Evolutionary conservation across 768 basidiomycete genomes (phyloP), one percentile per base, ranked within the genome.

Genomic region (Lactifluus piperatus): DNA sequence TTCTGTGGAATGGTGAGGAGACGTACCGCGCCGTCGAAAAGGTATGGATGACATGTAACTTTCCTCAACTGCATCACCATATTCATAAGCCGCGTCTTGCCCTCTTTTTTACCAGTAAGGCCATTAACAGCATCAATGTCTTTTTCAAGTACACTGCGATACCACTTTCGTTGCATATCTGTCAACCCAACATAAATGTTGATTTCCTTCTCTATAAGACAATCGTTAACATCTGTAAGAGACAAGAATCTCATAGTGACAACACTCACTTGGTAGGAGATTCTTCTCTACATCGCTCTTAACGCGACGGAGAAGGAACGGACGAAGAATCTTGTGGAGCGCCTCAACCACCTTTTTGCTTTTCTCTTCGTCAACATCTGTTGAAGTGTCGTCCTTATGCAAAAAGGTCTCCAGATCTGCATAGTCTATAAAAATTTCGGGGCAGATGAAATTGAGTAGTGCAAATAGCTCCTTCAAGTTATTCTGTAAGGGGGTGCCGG

Each of bases 41-140:
- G 80, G 69, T 94, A 94, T 0, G 92, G 92, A 68, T 93, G 90
- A 63, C 90, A 92, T 10, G 88, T 91, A 41, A 91, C 91, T 78
- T 88, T 93, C 60, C 87, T 84, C 41, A 89, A 79, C 81, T 99
- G 97, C 97, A 98, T 98, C 61, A 98, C 97, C 79, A 99, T 94
- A 70, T 98, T 99, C 86, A 97, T 92, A 51, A 98, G 72, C 34
- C 95, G 77, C 4, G 94, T 97, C 76, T 98, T 99, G 56, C 95
- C 95, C 71, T 99, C 97, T 70, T 98, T 98, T 80, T 97, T 97
- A 8, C 94, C 93, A 2, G 91, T 91, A 32, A 94, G 76, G 41
- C 91, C 94, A 68, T 97, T 97, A 43, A 99, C 97, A 9, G 95
- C 95, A 68, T 98, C 95, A 56, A 99, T 97, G 69, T 98, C 95